Conservation (phyloP, 2,329 filamentous ascomycete genomes). For the Penicillium sp. region DNA sequence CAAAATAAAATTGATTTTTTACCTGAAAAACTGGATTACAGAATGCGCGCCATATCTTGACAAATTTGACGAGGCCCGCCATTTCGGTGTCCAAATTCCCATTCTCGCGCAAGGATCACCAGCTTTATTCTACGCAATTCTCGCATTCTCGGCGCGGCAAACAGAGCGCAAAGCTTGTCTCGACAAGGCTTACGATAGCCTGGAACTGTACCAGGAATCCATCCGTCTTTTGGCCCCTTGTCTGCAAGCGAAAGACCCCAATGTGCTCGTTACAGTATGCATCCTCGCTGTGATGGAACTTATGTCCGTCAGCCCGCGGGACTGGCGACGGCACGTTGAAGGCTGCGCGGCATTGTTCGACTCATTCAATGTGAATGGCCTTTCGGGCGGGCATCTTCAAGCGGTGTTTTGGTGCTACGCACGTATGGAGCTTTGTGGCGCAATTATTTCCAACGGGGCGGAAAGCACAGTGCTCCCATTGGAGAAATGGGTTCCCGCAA, state of each 20-base stretch:
- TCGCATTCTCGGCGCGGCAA: constrained; percentile 56
- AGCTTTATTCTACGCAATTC: constrained; percentile 51
- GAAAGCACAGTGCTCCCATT: constrained; percentile 54
- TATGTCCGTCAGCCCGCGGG: constrained; percentile 48
- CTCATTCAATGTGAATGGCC: constrained; percentile 52
- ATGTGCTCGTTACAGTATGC: constrained; percentile 54
- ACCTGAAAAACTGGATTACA: constrained; percentile 45
- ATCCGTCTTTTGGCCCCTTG: constrained; percentile 51
- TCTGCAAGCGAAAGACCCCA: constrained; percentile 50
- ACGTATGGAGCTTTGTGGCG: constrained; percentile 57
- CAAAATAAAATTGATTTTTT: constrained; percentile 37
- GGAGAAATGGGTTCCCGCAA: constrained; percentile 48
- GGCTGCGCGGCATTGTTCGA: constrained; percentile 57
- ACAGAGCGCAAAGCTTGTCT: constrained; percentile 51
- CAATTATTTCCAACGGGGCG: constrained; percentile 54
- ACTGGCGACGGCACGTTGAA: constrained; percentile 58
- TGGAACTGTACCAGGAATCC: constrained; percentile 55
- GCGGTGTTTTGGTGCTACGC: constrained; percentile 61
- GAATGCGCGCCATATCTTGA: constrained; percentile 47
- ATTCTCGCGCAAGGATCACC: constrained; percentile 49
- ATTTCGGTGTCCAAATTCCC: constrained; percentile 55
- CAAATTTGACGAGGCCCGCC: constrained; percentile 55
- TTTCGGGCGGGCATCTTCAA: constrained; percentile 53
- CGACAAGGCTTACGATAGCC: constrained; percentile 49
- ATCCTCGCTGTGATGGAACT: constrained; percentile 57